phyloP scores from a whole-genome alignment of 2,329 filamentous ascomycete genomes.

The Colletotrichum melonis region DNA sequence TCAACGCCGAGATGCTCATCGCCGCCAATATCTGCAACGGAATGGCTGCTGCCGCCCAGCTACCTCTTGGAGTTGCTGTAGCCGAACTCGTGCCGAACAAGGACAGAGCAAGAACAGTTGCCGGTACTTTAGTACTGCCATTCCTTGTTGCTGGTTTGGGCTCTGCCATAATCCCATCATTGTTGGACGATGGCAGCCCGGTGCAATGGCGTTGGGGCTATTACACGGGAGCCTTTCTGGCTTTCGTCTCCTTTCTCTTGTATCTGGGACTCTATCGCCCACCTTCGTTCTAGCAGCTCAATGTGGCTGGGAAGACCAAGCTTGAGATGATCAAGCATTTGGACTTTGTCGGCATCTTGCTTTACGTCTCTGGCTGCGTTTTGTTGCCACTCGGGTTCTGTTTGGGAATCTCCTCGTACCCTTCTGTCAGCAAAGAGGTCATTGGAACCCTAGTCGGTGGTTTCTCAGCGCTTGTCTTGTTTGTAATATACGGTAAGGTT shows the following conservation, averaged over 20 bases:
- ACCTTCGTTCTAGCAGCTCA: constrained; percentile 56
- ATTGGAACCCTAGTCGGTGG: constrained; percentile 38
- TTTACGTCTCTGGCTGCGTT: constrained; percentile 54
- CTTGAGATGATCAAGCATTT: constrained; percentile 54
- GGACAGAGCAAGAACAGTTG: constrained; percentile 49
- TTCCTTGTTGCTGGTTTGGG: constrained; percentile 48
- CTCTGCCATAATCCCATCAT: background rate
- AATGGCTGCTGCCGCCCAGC: constrained; percentile 52
- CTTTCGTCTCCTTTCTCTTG: constrained; percentile 50
- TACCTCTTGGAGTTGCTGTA: constrained; percentile 54
- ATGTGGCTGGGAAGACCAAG: constrained; percentile 49
- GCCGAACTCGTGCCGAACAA: constrained; percentile 58
- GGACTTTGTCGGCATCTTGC: constrained; percentile 57
- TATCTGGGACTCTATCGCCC: constrained; percentile 60
- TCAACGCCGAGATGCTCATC: constrained; percentile 50
- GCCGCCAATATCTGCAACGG: constrained; percentile 51
- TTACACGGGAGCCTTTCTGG: constrained; percentile 59
- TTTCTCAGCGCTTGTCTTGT: background rate
- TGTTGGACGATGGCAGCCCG: constrained; percentile 49
- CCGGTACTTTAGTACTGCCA: constrained; percentile 55
- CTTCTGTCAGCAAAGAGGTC: constrained; percentile 41
- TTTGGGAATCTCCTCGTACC: background rate
- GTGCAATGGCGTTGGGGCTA: constrained; percentile 61
- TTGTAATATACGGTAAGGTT: constrained; percentile 9
- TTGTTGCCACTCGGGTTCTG: constrained; percentile 20